Evolutionary conservation across 176 grass and related monocot species (phyloP).

Genomic region (Puya raimondii): DNA sequence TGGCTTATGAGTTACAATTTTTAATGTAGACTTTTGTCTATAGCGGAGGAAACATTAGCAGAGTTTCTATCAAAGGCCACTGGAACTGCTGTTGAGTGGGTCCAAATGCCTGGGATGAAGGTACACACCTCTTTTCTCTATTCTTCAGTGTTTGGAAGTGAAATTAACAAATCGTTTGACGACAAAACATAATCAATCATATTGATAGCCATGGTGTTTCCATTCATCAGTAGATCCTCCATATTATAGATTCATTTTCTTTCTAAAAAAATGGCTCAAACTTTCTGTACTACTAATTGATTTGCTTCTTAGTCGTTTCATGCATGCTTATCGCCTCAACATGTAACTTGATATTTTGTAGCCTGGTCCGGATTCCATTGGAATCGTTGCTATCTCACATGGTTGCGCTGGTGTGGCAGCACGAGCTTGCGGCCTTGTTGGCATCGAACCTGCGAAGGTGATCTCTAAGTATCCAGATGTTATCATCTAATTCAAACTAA

Average conservation of each 20-base stretch:
- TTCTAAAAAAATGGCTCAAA: neutral
- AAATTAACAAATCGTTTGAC: too few relatives aligned
- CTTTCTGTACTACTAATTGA: neutral
- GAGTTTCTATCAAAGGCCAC: constrained; percentile 88
- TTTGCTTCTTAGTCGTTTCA: neutral
- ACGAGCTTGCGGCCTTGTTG: constrained; percentile 84
- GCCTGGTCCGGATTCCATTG: constrained; percentile 99
- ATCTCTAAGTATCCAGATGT: neutral
- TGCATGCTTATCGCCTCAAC: neutral
- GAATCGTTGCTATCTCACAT: constrained; percentile 98
- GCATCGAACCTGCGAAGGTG: constrained; percentile 92
- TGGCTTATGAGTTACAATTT: neutral
- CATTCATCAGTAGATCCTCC: neutral
- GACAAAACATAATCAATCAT: neutral
- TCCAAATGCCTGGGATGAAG: constrained; percentile 94
- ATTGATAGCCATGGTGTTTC: neutral
- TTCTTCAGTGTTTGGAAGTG: neutral
- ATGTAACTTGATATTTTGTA: constrained; percentile 16
- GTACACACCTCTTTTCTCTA: constrained; percentile 5
- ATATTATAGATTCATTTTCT: neutral
- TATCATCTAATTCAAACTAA: neutral
- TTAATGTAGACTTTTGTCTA: constrained; percentile 48
- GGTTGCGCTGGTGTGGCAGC: constrained; percentile 80
- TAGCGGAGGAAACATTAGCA: constrained; percentile 66
- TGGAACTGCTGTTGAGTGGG: constrained; percentile 75